Evolutionary conservation across 2,329 filamentous ascomycete genomes (phyloP), one percentile per base, ranked within the genome.

Genomic region (Pestalotiopsis sp.): DNA sequence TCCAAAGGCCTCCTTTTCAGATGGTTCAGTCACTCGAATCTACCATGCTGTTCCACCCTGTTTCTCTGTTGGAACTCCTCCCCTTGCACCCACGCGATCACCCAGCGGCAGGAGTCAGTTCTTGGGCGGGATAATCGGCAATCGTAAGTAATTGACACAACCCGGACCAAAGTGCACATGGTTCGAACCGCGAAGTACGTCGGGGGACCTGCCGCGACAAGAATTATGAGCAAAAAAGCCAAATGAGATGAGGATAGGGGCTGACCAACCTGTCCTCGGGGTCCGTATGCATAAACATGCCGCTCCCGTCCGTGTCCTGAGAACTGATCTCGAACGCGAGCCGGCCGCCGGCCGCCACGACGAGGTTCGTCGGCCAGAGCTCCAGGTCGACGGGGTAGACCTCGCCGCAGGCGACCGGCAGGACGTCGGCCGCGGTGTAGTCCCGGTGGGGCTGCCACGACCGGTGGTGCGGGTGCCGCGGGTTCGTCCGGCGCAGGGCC

Each of bases 321-420:
- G 76, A 80, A 4, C 80, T 75, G 27, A 87, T 76, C 75, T 87
- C 83, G 52, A 87, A 82, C 2, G 85, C 78, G 14, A 86, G 72
- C 71, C 78, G 80, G 1, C 81, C 81, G 11, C 85, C 85, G 69
- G 82, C 81, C 70, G 83, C 83, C 1, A 84, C 79, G 0, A 90
- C 79, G 0, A 91, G 87, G 69, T 89, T 89, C 0, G 89, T 90
- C 0, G 89, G 88, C 90, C 89, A 91, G 0, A 91, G 75, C 75
- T 91, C 89, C 0, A 91, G 80, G 70, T 91, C 89, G 0, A 91
- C 87, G 0, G 75, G 77, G 72, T 92, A 91, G 0, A 89, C 80
- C 67, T 88, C 85, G 0, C 85, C 86, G 0, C 82, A 79, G 31
- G 84, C 82, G 9, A 91, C 88, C 0, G 84, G 81, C 60, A 82